phyloP scores from a whole-genome alignment of 768 basidiomycete genomes.

The Xanthoconium stramineum region DNA sequence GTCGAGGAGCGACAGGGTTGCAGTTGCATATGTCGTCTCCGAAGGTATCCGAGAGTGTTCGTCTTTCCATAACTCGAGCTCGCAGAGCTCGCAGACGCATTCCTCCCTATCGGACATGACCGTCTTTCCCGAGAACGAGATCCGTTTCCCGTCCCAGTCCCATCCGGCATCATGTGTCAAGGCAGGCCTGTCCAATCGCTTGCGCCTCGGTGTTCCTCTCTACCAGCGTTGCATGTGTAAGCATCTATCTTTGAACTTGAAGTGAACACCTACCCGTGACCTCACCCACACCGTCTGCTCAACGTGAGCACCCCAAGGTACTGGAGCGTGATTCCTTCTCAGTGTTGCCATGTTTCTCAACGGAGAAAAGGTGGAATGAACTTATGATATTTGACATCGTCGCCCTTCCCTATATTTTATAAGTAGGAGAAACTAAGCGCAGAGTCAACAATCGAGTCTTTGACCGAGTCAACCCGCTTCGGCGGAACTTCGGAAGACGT shows the following conservation, averaged over 20 bases:
- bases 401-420: constrained; percentile 9
- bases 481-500: neutral
- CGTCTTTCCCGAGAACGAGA: constrained; percentile 2
- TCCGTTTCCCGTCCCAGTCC: constrained; percentile 23
- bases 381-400: neutral
- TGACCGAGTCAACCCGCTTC: constrained; percentile 9
- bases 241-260: neutral
- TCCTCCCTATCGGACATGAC: neutral
- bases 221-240: constrained; percentile 2
- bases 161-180: constrained; percentile 19
- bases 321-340: constrained; percentile 11
- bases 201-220: constrained; percentile 14
- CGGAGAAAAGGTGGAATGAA: neutral
- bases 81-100: neutral
- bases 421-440: neutral
- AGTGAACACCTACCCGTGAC: constrained; percentile 9
- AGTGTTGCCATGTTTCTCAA: constrained; percentile 18
- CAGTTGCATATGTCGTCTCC: neutral
- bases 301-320: constrained; percentile 4
- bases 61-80: neutral
- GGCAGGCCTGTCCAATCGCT: constrained; percentile 8
- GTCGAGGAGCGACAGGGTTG: constrained; percentile 9
- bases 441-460: too few species aligned
- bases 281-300: constrained; percentile 9
- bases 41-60: neutral